Base-by-base conservation (phyloP, 768 basidiomycete genomes). In the Termitomyces sp. region DNA sequence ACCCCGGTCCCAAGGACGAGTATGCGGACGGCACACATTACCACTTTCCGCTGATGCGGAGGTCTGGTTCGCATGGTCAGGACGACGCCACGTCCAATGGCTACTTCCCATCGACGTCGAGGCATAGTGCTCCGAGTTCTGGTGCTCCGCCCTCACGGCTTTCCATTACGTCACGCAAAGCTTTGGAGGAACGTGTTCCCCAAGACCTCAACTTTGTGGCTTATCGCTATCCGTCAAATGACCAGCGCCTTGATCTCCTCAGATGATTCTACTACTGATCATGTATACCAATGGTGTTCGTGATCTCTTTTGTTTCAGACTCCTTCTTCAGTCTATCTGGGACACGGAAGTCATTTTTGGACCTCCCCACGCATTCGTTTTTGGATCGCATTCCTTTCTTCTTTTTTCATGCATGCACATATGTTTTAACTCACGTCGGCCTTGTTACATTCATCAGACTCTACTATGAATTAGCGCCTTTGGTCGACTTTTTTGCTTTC, bases 131-230 rank as follows among this genome's bases (percentile, higher is more conserved):
- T 8, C 65, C 77, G 34, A 76, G 75, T 54, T 66, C 67, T 51
- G 65, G 68, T n/a, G 64, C 64, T 17, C 54, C 69, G 37, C 72
- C 69, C 32, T 72, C 82, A 46, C 77, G 87, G 51, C 75, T 84
- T 75, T 88, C 87, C 41, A 73, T 83, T 19, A 76, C 77, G 10
- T 84, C 86, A 17, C 79, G 85, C 54, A 90, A 84, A 73, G 83
- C 83, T 45, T 75, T 90, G 53, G 88, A 89, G 62, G 83, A 86
- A 61, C 76, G 90, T 21, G 88, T 93, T n/a, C 78, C 85, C n/a
- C 91, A 89, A 69, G 90, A 91, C 66, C 70, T 81, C 3, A 88
- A 92, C 17, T 93, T 93, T 64, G 84, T 93, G 57, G 88, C 90
- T 3, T 92, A 93, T 66, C 83, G 90, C 40, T 93, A 93, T 68